Evolutionary conservation across 202 grass and related monocot species (phyloP).

Genomic region (Panicum hallii): DNA sequence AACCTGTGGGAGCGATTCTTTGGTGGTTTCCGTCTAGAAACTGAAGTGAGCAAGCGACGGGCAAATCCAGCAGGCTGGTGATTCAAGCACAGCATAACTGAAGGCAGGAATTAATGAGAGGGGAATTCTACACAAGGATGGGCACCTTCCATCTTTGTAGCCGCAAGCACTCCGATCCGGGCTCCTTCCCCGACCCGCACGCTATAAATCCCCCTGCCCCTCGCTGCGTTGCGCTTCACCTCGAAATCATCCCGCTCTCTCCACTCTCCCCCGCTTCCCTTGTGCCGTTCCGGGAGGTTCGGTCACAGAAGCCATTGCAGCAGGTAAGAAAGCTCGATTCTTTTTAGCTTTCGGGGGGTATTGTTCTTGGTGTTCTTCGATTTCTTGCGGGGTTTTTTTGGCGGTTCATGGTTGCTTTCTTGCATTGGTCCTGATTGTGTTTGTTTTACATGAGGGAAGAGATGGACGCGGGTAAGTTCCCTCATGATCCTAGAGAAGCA

Average conservation of each 20-base stretch:
- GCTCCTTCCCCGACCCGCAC: background rate
- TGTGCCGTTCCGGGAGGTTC: background rate
- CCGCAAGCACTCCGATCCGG: background rate
- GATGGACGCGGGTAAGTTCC: conserved; percentile 45
- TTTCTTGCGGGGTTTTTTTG: background rate
- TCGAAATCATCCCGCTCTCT: background rate
- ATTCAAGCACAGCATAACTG: background rate
- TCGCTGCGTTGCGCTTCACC: background rate
- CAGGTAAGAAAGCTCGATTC: background rate
- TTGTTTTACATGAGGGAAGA: background rate
- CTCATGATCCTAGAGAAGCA: conserved; percentile 39
- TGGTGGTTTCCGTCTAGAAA: background rate
- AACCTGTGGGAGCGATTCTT: background rate
- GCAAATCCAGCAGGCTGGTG: background rate
- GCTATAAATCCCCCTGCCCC: conserved; percentile 16
- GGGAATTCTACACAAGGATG: background rate
- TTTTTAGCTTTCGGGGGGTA: background rate
- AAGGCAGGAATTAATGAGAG: conserved; percentile 1
- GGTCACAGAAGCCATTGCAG: background rate
- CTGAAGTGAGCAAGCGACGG: conserved; percentile 4
- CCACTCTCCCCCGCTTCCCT: no score
- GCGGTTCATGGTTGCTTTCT: background rate
- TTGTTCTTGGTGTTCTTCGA: background rate
- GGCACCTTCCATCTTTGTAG: conserved; percentile 3
- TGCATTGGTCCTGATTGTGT: background rate